Evolutionary conservation across 1,284 basidiomycete species (phyloP).

Genomic region (Marasmius sp.): DNA sequence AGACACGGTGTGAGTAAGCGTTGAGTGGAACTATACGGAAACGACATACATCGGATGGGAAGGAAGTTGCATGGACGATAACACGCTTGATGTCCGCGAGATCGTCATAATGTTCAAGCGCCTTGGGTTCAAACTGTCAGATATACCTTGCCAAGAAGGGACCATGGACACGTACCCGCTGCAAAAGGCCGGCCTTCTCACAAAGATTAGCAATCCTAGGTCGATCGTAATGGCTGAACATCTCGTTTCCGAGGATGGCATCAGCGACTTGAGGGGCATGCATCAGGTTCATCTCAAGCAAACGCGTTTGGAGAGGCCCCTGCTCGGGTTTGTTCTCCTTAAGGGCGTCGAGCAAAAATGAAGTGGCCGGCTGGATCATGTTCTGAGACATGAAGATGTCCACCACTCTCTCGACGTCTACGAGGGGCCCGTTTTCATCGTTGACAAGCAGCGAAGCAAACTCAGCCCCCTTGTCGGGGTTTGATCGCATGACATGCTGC

Average conservation of each 20-base stretch:
- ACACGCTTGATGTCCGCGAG: slow-evolving; percentile 97
- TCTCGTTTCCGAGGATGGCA: slow-evolving; percentile 98
- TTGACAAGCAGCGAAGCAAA: slow-evolving; percentile 96
- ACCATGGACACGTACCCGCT: slow-evolving; percentile 60
- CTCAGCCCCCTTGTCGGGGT: slow-evolving; percentile 97
- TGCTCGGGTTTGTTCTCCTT: slow-evolving; percentile 99
- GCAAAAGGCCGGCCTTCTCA: slow-evolving; percentile 96
- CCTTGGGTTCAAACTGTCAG: slow-evolving; percentile 45
- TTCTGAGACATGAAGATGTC: slow-evolving; percentile 99
- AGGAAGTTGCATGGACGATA: slow-evolving; percentile 89
- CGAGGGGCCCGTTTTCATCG: slow-evolving; percentile 89
- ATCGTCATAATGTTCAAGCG: slow-evolving; percentile 98
- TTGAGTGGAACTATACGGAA: slow-evolving; percentile 4
- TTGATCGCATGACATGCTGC: slow-evolving; percentile 96
- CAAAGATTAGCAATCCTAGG: slow-evolving; percentile 97
- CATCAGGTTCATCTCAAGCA: slow-evolving; percentile 97
- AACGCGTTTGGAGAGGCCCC: slow-evolving; percentile 91
- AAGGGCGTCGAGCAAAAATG: slow-evolving; percentile 97
- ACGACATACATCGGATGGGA: slow-evolving; percentile 76
- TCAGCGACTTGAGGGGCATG: slow-evolving; percentile 99
- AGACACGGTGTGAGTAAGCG: slow-evolving; percentile 12
- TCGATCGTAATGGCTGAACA: slow-evolving; percentile 97
- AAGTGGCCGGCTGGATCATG: slow-evolving; percentile 99
- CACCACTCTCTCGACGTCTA: slow-evolving; percentile 93
- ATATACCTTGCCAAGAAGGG: neutral